A percentile compares a stretch with the other conserved stretches of the same genome.
phyloP scores from a whole-genome alignment of 805 yeast genomes.

The Deakozyma indianensis region DNA sequence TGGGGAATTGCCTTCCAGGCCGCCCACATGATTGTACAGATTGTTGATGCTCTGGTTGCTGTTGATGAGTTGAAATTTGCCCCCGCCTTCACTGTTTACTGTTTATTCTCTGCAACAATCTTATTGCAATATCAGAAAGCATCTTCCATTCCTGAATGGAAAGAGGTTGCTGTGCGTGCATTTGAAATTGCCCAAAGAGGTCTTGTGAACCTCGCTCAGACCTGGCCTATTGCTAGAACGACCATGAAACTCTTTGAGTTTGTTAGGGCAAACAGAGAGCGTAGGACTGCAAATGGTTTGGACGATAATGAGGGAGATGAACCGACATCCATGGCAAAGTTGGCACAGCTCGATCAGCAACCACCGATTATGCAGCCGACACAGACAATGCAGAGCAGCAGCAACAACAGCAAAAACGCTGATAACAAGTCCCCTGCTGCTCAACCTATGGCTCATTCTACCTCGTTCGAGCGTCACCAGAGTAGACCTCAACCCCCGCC shows the following conservation, averaged over 20 bases:
- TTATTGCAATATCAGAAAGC: conserved; percentile 60
- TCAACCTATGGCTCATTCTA: background rate
- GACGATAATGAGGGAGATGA: background rate
- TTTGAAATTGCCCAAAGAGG: conserved; percentile 22
- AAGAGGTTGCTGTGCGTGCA: conserved; percentile 24
- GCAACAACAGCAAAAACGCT: background rate
- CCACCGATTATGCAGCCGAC: background rate
- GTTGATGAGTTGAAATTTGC: conserved; percentile 35
- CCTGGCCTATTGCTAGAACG: conserved; percentile 37
- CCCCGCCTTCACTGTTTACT: conserved; percentile 47
- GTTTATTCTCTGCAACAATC: conserved; percentile 47
- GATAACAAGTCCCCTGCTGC: background rate
- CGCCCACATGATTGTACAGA: conserved; percentile 57
- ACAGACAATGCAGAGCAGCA: too few relatives aligned
- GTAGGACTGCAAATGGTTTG: conserved; percentile 4
- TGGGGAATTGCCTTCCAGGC: conserved; percentile 76
- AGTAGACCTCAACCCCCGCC: background rate
- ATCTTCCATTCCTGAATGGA: conserved; percentile 18
- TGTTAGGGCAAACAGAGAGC: conserved; percentile 15
- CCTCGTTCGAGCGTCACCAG: conserved; percentile 1
- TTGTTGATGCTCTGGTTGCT: conserved; percentile 40
- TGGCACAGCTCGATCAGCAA: background rate
- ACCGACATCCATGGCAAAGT: background rate
- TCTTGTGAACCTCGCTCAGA: conserved; percentile 29
- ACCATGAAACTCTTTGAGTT: conserved; percentile 37